Evolutionary conservation across 2,329 filamentous ascomycete genomes (phyloP).

Genomic region (Akanthomyces uredinophilus): DNA sequence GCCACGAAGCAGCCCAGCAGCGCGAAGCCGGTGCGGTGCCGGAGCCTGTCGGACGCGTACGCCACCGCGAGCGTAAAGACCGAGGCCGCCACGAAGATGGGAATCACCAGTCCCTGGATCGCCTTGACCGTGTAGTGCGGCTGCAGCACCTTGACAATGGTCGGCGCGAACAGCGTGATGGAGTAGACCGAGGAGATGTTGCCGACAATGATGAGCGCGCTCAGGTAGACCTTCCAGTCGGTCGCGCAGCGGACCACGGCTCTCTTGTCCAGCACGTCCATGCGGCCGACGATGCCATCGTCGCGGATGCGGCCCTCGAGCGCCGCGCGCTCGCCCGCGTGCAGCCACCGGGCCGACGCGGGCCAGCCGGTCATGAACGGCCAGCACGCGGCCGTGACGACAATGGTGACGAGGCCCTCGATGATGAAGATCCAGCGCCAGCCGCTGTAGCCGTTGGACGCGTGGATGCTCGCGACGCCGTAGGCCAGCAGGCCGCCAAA

Average conservation of each 20-base stretch:
- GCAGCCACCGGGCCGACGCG: constrained; percentile 3
- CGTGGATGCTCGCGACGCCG: constrained; percentile 39
- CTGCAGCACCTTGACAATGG: constrained; percentile 9
- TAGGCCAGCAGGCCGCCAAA: constrained; percentile 42
- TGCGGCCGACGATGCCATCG: constrained; percentile 12
- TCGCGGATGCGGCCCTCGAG: constrained; percentile 8
- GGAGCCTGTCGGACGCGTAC: constrained; percentile 9
- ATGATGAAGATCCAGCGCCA: constrained; percentile 53
- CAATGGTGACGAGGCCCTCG: constrained; percentile 34
- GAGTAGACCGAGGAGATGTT: constrained; percentile 13
- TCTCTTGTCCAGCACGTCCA: constrained; percentile 6
- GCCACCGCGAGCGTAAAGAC: constrained; percentile 4
- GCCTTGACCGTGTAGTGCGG: constrained; percentile 4
- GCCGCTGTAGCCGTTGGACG: constrained; percentile 34
- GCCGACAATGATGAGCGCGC: constrained; percentile 10
- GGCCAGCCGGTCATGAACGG: constrained; percentile 12
- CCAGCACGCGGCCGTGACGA: constrained; percentile 9
- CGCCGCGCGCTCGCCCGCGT: not conserved
- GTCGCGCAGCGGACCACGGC: constrained; percentile 10
- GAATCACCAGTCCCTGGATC: constrained; percentile 12
- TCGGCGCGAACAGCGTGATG: constrained; percentile 13
- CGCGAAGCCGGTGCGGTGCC: constrained; percentile 10
- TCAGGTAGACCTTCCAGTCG: constrained; percentile 13
- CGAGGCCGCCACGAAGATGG: constrained; percentile 13
- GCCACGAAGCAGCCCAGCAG: constrained; percentile 10